Percentiles rank a stretch among this genome's conserved stretches.
These are phyloP conservation scores for Tuber indicum DNA, from an alignment of 495 filamentous ascomycete genomes.

Conservation along the genomic window DNA sequence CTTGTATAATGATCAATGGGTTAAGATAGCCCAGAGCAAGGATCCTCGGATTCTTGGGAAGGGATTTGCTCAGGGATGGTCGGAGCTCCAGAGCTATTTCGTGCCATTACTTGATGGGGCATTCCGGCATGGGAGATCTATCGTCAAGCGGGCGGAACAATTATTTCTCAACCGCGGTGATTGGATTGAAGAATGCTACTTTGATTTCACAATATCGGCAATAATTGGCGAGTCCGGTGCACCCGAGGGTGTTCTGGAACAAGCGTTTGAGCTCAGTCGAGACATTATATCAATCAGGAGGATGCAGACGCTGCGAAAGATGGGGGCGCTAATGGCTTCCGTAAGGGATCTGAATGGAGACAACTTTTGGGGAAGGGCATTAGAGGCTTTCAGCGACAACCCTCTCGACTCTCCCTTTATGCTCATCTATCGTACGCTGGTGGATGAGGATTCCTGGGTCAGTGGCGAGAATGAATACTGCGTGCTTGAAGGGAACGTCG, in stretches of 20 bases:
- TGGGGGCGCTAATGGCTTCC: constrained; percentile 22
- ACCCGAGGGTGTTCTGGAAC: constrained; percentile 30
- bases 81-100: constrained; percentile 33
- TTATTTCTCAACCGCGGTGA: constrained; percentile 25
- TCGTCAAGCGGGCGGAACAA: constrained; percentile 25
- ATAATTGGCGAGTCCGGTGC: constrained; percentile 20
- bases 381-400: constrained; percentile 35
- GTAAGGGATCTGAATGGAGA: constrained; percentile 35
- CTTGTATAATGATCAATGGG: constrained; percentile 35
- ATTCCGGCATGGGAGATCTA: constrained; percentile 25
- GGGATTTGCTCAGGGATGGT: constrained; percentile 26
- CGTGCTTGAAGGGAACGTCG: constrained; percentile 21
- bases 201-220: constrained; percentile 31
- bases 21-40: constrained; percentile 27
- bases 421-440: constrained; percentile 28
- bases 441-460: constrained; percentile 3
- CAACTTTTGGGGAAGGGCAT: constrained; percentile 31
- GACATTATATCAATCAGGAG: constrained; percentile 32
- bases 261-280: constrained; percentile 32
- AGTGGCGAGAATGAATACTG: constrained; percentile 6
- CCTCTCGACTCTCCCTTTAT: constrained; percentile 33
- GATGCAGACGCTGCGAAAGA: constrained; percentile 29
- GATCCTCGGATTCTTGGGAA: constrained; percentile 34
- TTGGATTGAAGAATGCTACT: constrained; percentile 32
- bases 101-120: constrained; percentile 27